Base-by-base conservation (phyloP, 129 eudicot species). In the Rutidosis leptorrhynchoides region DNA sequence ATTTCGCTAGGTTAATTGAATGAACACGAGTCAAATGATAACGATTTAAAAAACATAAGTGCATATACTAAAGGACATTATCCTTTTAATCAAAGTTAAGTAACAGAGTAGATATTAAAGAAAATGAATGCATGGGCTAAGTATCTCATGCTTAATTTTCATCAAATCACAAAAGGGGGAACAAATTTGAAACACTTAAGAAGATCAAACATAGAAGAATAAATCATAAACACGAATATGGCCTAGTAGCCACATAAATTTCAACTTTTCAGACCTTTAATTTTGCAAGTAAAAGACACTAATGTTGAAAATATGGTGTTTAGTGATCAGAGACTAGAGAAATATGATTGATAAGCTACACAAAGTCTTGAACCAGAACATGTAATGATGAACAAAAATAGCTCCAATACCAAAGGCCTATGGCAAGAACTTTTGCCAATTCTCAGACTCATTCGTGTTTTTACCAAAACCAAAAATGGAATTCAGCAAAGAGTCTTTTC, bases 361-460 rank as follows among this genome's bases (percentile, higher is more conserved):
- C 9, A 24, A 53, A 62, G 63, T 0, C 43, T 60, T 54, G 2
- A 37, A 65, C 70, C 54, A 67, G 24, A 63, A 10, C 43, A 67
- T 74, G 45, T 49, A 54, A 19, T 48, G 28, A 51, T 42, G 68
- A 75, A 65, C n/a, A 32, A 48, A 79, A 87, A 81, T 42, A 22
- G 67, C 74, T 75, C 90, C 86, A 77, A 56, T 60, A 84, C 87
- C 95, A 84, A 20, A 87, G 95, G 90, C 95, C 95, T 79, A 84
- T 87, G 95, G 82, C 86, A 80, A 65, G 11, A 43, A 45, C 1
- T 7, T 10, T 57, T 65, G 82, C 90, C 95, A 87, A 87, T 76
- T 87, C 95, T 87, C 88, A 24, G 59, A 81, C 87, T 87, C 86
- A 72, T 60, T 62, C 22, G 88, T 81, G 20, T 77, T 87, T 68